A percentile compares a stretch with the other conserved stretches of the same genome.
Evolutionary conservation across 345 rosid species (phyloP).

Genomic region (Linum tenue): DNA sequence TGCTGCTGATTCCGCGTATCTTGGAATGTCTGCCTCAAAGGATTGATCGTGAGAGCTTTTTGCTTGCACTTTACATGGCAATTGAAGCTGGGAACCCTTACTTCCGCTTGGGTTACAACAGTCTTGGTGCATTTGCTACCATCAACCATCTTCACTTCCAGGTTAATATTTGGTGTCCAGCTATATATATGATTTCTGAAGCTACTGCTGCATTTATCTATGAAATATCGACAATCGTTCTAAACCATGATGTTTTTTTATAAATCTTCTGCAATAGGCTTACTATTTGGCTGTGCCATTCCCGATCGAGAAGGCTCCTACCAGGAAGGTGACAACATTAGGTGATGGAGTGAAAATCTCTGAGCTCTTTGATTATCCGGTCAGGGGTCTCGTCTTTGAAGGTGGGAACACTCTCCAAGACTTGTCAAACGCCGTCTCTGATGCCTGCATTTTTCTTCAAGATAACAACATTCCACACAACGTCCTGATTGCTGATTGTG

Average conservation of each 20-base stretch:
- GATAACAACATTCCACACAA: constrained; percentile 83
- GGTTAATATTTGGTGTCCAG: constrained; percentile 27
- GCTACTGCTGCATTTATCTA: neutral
- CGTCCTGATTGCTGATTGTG: constrained; percentile 71
- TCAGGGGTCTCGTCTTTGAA: constrained; percentile 78
- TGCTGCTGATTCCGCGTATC: constrained; percentile 73
- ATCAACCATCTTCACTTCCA: constrained; percentile 98
- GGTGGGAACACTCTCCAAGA: constrained; percentile 54
- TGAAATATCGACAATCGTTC: neutral
- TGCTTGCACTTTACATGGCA: constrained; percentile 83
- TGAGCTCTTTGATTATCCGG: constrained; percentile 65
- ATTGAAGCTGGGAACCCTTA: constrained; percentile 67
- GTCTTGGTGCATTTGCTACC: constrained; percentile 97
- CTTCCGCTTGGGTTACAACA: constrained; percentile 91
- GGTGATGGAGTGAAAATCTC: constrained; percentile 49
- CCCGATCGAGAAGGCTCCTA: constrained; percentile 80
- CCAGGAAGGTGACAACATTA: constrained; percentile 39
- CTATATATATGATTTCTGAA: neutral
- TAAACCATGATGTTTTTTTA: neutral
- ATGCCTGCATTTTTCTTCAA: constrained; percentile 81
- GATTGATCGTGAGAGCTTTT: constrained; percentile 73
- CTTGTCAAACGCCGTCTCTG: constrained; percentile 47
- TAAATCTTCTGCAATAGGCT: constrained; percentile 42
- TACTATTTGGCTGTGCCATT: constrained; percentile 70
- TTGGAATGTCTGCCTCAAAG: constrained; percentile 90